phyloP scores from a whole-genome alignment of 2,329 filamentous ascomycete genomes.

The Sclerotinia borealis region DNA sequence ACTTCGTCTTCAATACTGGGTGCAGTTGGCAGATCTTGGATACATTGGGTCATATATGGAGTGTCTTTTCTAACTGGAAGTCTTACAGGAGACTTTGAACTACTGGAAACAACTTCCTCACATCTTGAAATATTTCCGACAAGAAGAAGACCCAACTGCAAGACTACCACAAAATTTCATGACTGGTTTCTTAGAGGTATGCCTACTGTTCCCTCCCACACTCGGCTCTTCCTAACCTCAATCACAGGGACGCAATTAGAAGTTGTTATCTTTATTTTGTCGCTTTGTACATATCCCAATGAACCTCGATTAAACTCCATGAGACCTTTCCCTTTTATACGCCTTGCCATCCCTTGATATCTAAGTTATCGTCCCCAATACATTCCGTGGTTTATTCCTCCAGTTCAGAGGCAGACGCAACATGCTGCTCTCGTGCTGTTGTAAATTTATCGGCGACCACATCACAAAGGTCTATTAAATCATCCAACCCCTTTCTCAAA shows the following conservation, averaged over 20 bases:
- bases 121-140: constrained; percentile 93
- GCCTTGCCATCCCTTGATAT: constrained; percentile 26
- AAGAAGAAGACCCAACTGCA: constrained; percentile 71
- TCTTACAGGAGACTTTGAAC: constrained; percentile 84
- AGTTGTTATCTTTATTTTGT: constrained; percentile 19
- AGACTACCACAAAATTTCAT: constrained; percentile 87
- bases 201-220: constrained; percentile 59
- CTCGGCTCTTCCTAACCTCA: constrained; percentile 59
- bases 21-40: background rate
- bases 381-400: constrained; percentile 9
- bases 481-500: constrained; percentile 80
- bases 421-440: constrained; percentile 51
- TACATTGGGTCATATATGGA: background rate
- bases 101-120: constrained; percentile 98
- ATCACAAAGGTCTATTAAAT: constrained; percentile 88
- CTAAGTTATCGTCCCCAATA: constrained; percentile 3
- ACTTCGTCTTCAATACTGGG: background rate
- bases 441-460: constrained; percentile 89
- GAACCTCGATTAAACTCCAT: constrained; percentile 23
- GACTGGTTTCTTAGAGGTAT: constrained; percentile 82
- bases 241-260: constrained; percentile 31
- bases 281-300: constrained; percentile 33
- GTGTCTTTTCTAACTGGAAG: background rate
- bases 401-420: constrained; percentile 22
- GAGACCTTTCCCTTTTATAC: constrained; percentile 21